These are phyloP conservation scores for Boletus coccyginus DNA, from an alignment of 768 basidiomycete species.

Conservation along the genomic window DNA sequence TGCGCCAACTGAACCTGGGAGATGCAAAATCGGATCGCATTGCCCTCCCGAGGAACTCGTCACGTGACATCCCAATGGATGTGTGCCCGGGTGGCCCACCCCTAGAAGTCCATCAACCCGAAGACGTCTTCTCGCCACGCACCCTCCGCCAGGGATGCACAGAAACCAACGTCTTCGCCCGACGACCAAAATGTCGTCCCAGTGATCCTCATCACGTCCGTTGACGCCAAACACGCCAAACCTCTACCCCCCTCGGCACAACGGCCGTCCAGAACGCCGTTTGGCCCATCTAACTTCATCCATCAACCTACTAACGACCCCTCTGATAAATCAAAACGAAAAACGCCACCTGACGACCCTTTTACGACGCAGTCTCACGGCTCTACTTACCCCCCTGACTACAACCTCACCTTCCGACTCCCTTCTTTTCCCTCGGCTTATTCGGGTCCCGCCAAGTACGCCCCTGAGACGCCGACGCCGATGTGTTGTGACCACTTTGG, in stretches of 20 bases:
- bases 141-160: background rate
- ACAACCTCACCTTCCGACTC: slow-evolving; percentile 12
- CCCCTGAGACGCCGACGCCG: slow-evolving; percentile 27
- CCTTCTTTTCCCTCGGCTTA: slow-evolving; percentile 6
- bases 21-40: slow-evolving; percentile 8
- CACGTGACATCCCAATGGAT: slow-evolving; percentile 7
- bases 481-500: slow-evolving; percentile 24
- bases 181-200: slow-evolving; percentile 13
- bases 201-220: slow-evolving; percentile 25
- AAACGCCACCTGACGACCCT: slow-evolving; percentile 10
- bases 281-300: slow-evolving; percentile 8
- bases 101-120: background rate
- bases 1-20: slow-evolving; percentile 18
- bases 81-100: background rate
- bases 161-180: background rate
- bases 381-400: background rate
- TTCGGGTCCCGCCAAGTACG: background rate
- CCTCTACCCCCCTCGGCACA: slow-evolving; percentile 14
- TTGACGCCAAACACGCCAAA: slow-evolving; percentile 22
- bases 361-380: slow-evolving; percentile 4
- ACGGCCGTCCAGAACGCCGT: slow-evolving; percentile 12
- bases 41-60: background rate
- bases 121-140: background rate
- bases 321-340: background rate
- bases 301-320: slow-evolving; percentile 7